phyloP scores from a whole-genome alignment of 1,284 basidiomycete genomes.

The Puccinia polysora region DNA sequence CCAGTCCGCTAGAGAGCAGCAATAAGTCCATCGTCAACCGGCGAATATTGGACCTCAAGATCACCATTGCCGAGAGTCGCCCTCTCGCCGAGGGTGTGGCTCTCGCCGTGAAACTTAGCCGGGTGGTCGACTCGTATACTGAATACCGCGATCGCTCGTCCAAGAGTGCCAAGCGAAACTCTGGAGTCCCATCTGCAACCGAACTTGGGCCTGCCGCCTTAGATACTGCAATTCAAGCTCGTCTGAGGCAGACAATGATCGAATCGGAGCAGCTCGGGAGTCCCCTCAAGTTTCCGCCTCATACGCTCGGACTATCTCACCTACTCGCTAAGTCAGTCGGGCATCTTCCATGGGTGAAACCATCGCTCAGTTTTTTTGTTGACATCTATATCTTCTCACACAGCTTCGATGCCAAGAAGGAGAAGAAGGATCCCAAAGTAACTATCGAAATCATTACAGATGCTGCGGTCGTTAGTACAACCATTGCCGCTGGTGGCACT shows the following conservation, averaged over 20 bases:
- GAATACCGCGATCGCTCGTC: constrained; percentile 18
- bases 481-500: constrained; percentile 22
- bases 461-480: constrained; percentile 32
- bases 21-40: constrained; percentile 23
- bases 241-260: constrained; percentile 23
- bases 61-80: constrained; percentile 36
- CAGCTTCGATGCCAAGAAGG: constrained; percentile 38
- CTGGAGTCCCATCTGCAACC: constrained; percentile 22
- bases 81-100: constrained; percentile 39
- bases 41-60: constrained; percentile 34
- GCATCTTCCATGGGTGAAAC: not conserved
- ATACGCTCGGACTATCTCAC: constrained; percentile 13
- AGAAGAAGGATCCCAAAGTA: constrained; percentile 42
- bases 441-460: constrained; percentile 39
- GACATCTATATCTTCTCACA: not conserved
- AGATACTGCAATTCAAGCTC: constrained; percentile 2
- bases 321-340: constrained; percentile 31
- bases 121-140: constrained; percentile 12
- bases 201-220: constrained; percentile 32
- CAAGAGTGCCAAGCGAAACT: constrained; percentile 14
- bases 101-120: constrained; percentile 23
- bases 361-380: not conserved
- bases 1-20: constrained; percentile 3
- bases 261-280: constrained; percentile 8
- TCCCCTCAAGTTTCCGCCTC: not conserved